Evolutionary conservation across 768 basidiomycete species (phyloP).

Genomic region (Boletus rufocinnamomeus): DNA sequence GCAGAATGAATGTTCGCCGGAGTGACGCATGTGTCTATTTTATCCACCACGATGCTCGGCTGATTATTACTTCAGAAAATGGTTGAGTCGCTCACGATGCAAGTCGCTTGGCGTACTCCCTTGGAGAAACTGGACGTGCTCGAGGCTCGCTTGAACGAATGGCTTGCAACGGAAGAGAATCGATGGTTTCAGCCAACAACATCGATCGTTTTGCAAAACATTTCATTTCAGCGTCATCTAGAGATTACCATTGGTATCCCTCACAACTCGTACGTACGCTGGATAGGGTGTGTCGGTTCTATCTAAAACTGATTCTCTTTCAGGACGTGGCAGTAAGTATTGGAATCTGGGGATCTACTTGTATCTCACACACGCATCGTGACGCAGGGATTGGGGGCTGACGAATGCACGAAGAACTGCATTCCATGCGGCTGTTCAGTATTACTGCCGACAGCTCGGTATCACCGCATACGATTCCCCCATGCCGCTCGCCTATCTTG

Average conservation of each 20-base stretch:
- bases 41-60: neutral
- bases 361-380: slow-evolving; percentile 9
- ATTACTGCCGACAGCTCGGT: slow-evolving; percentile 69
- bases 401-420: slow-evolving; percentile 65
- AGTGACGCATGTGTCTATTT: slow-evolving; percentile 51
- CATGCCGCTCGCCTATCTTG: slow-evolving; percentile 56
- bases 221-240: slow-evolving; percentile 65
- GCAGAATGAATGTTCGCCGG: slow-evolving; percentile 69
- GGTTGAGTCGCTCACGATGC: slow-evolving; percentile 64
- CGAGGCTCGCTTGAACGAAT: slow-evolving; percentile 66
- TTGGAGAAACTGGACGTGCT: slow-evolving; percentile 70
- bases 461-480: slow-evolving; percentile 63
- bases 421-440: slow-evolving; percentile 76
- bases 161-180: slow-evolving; percentile 79
- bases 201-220: slow-evolving; percentile 59
- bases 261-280: slow-evolving; percentile 46
- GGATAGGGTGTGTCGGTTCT: neutral
- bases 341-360: neutral
- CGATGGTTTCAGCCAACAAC: slow-evolving; percentile 77
- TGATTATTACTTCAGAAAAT: slow-evolving; percentile 52
- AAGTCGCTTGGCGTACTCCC: slow-evolving; percentile 76
- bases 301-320: slow-evolving; percentile 9
- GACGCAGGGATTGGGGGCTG: slow-evolving; percentile 57
- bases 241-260: slow-evolving; percentile 68
- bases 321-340: slow-evolving; percentile 39